phyloP scores from a whole-genome alignment of 1,284 basidiomycete genomes.

The Pholiota adiposa region DNA sequence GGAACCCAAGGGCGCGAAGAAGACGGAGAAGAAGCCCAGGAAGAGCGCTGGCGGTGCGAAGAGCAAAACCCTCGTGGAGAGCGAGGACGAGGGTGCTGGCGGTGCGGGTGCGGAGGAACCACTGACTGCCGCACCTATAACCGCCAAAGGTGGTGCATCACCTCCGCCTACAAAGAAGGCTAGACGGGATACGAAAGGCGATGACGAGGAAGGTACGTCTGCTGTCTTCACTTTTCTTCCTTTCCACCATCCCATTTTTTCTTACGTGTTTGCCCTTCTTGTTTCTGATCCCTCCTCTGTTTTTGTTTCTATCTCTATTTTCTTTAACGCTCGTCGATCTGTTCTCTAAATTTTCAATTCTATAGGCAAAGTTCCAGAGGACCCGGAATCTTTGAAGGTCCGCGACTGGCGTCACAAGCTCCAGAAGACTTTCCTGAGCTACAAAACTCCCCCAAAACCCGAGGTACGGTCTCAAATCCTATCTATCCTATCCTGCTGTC shows the following conservation, averaged over 20 bases:
- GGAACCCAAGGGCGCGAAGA: constrained; percentile 21
- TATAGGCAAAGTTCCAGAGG: constrained; percentile 51
- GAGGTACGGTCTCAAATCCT: constrained; percentile 45
- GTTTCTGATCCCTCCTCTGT: too few relatives aligned
- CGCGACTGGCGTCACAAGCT: constrained; percentile 90
- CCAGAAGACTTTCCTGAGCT: constrained; percentile 85
- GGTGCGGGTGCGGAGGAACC: constrained; percentile 44
- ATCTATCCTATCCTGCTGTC: constrained; percentile 9
- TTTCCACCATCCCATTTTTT: not conserved
- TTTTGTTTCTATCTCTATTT: too few relatives aligned
- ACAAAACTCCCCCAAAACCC: constrained; percentile 56
- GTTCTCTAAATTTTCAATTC: not conserved
- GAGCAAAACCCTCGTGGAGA: constrained; percentile 70
- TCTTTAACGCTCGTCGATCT: too few relatives aligned
- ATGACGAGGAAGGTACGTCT: constrained; percentile 55
- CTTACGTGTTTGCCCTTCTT: not conserved
- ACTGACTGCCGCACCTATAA: constrained; percentile 54
- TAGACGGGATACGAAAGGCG: constrained; percentile 68
- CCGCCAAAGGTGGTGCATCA: constrained; percentile 47
- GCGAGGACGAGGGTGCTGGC: constrained; percentile 68
- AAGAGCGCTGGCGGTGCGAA: constrained; percentile 50
- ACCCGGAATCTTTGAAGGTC: constrained; percentile 79
- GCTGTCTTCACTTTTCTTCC: too few relatives aligned
- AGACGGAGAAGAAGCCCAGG: constrained; percentile 46
- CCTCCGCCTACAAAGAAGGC: constrained; percentile 71